phyloP scores from a whole-genome alignment of 1,139 yeast genomes.

The Zygoascus sp. region DNA sequence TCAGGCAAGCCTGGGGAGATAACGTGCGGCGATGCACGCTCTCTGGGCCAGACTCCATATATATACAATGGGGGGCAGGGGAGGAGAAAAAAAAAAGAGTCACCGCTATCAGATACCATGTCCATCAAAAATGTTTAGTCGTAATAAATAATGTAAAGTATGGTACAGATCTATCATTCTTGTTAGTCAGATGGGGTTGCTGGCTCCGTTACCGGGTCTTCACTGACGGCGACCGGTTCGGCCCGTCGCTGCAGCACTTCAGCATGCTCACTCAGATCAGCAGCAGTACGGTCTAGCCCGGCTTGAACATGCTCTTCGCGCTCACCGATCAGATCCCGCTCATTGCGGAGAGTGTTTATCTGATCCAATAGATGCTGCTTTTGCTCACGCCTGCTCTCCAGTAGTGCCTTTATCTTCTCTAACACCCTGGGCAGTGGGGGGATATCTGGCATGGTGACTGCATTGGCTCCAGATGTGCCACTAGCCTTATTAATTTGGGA shows the following conservation, averaged over 20 bases:
- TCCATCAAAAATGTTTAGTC: too few species aligned
- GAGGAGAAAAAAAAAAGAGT: too few species aligned
- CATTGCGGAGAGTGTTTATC: slow-evolving; percentile 10
- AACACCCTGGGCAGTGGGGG: not conserved
- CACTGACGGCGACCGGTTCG: too few species aligned
- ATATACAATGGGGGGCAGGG: too few species aligned
- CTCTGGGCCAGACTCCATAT: not conserved
- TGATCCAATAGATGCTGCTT: slow-evolving; percentile 5
- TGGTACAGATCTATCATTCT: too few species aligned
- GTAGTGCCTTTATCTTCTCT: not conserved
- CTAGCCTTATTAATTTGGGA: not conserved
- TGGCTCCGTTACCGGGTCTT: too few species aligned
- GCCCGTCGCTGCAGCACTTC: not conserved
- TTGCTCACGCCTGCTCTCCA: not conserved
- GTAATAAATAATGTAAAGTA: too few species aligned
- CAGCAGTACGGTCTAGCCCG: slow-evolving; percentile 7
- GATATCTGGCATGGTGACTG: not conserved
- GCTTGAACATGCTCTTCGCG: not conserved
- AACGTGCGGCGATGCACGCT: not conserved
- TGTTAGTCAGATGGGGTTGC: too few species aligned
- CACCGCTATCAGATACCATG: too few species aligned
- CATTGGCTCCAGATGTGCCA: not conserved
- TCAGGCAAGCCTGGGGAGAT: not conserved
- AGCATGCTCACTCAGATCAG: slow-evolving; percentile 5
- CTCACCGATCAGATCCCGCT: slow-evolving; percentile 7